phyloP scores from a whole-genome alignment of 2,329 filamentous ascomycete species.

The Xylaria polymorpha region DNA sequence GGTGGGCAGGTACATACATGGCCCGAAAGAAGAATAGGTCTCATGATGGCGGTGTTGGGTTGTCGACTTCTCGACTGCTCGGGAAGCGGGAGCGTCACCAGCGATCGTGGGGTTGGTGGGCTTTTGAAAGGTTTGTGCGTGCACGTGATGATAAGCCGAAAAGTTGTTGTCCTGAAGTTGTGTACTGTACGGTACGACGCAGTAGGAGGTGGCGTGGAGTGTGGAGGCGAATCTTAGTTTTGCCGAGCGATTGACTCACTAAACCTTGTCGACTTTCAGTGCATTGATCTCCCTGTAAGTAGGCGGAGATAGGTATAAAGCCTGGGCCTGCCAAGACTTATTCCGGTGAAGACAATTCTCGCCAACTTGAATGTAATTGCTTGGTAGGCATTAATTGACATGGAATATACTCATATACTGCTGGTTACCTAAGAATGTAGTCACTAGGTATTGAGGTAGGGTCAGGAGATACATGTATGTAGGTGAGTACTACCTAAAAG shows the following conservation, averaged over 20 bases:
- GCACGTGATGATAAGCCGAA: conserved; percentile 43
- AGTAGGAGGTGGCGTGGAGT: background rate
- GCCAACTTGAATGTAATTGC: background rate
- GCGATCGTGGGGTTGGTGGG: conserved; percentile 46
- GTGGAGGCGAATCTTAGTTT: background rate
- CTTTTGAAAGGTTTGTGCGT: conserved; percentile 45
- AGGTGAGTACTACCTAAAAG: too few relatives aligned
- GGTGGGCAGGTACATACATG: conserved; percentile 67
- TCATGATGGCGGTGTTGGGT: conserved; percentile 73
- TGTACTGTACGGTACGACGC: too few relatives aligned
- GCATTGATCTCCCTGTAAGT: too few relatives aligned
- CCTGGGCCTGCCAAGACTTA: background rate
- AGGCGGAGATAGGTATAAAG: too few relatives aligned
- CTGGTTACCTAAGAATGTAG: too few relatives aligned
- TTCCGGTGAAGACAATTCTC: background rate
- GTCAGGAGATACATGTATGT: too few relatives aligned
- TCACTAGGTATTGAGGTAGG: background rate
- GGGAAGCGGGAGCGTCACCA: conserved; percentile 35
- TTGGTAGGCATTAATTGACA: background rate
- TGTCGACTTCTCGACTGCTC: conserved; percentile 31
- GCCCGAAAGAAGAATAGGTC: conserved; percentile 94
- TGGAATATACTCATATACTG: background rate
- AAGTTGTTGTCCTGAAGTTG: conserved; percentile 17
- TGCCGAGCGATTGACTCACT: conserved; percentile 28
- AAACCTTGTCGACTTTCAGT: conserved; percentile 24